Conservation (phyloP, 768 basidiomycete species). For the Tylopilus subfusipes region DNA sequence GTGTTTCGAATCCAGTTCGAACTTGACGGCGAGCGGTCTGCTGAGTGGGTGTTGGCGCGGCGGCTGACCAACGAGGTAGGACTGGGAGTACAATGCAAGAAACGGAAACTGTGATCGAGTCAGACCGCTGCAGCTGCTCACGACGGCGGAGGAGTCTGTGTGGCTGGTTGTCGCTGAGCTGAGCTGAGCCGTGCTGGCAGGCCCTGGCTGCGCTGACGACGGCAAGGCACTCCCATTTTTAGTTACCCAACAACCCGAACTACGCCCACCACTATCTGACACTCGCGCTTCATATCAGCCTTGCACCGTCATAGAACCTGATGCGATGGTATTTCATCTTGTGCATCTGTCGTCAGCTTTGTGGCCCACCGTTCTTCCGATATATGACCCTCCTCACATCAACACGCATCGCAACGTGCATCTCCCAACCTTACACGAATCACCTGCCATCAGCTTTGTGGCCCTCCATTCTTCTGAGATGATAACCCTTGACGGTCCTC, state of each 20-base stretch:
- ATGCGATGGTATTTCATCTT: too few species aligned
- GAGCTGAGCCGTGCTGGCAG: conserved; percentile 23
- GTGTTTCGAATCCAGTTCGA: conserved; percentile 36
- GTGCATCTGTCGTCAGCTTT: background rate
- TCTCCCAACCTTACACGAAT: background rate
- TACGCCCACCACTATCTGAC: background rate
- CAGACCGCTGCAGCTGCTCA: conserved; percentile 1
- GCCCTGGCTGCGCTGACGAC: conserved; percentile 30
- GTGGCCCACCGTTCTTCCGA: conserved; percentile 2
- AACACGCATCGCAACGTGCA: too few species aligned
- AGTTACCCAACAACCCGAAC: conserved; percentile 11
- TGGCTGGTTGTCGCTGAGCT: conserved; percentile 17
- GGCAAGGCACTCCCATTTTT: conserved; percentile 17
- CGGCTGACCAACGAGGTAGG: conserved; percentile 15
- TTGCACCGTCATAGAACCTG: too few species aligned
- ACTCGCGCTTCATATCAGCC: too few species aligned
- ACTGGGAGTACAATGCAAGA: conserved; percentile 20
- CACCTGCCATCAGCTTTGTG: conserved; percentile 4
- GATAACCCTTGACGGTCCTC: background rate
- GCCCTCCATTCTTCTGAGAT: background rate
- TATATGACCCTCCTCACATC: conserved; percentile 1
- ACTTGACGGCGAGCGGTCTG: conserved; percentile 13
- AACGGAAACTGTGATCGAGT: conserved; percentile 10
- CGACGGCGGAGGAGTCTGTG: conserved; percentile 12
- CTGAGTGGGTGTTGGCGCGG: background rate